These are phyloP conservation scores for Globisporangium recalcitrans DNA, from an alignment of 352 stramenopile species.

Conservation along the genomic window DNA sequence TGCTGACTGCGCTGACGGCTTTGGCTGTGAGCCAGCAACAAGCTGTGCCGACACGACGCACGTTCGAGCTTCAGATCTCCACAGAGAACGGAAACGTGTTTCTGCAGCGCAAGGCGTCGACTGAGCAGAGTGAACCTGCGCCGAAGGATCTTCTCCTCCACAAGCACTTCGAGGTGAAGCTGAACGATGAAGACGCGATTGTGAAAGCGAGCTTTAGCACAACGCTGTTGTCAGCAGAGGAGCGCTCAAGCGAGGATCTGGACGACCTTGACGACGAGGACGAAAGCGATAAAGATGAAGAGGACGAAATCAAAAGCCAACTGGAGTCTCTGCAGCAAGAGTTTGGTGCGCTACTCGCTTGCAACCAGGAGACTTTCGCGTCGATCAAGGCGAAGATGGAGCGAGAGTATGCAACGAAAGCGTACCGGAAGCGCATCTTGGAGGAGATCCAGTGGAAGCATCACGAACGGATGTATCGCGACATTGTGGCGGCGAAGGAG, in stretches of 20 bases:
- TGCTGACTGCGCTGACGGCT: conserved; percentile 6
- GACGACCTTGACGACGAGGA: conserved; percentile 37
- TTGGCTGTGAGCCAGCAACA: not conserved
- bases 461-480: conserved; percentile 69
- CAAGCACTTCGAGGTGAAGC: conserved; percentile 51
- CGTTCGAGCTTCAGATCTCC: conserved; percentile 42
- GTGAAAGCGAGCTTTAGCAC: conserved; percentile 39
- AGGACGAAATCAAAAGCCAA: conserved; percentile 45
- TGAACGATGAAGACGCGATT: conserved; percentile 24
- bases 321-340: conserved; percentile 40
- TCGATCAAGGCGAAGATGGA: conserved; percentile 33
- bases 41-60: conserved; percentile 15
- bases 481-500: conserved; percentile 33
- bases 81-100: conserved; percentile 35
- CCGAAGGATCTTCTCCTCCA: conserved; percentile 47
- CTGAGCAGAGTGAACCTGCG: not conserved
- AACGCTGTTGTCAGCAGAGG: conserved; percentile 31
- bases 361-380: conserved; percentile 37
- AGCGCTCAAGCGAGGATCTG: conserved; percentile 33
- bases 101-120: conserved; percentile 24
- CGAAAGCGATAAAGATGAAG: conserved; percentile 40
- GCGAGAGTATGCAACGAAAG: conserved; percentile 42
- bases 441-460: conserved; percentile 49
- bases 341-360: conserved; percentile 35
- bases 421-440: conserved; percentile 40